Evolutionary conservation across 306 rosid species (phyloP), one percentile per base, ranked within the genome.

Genomic region (Acacia melanoxylon): DNA sequence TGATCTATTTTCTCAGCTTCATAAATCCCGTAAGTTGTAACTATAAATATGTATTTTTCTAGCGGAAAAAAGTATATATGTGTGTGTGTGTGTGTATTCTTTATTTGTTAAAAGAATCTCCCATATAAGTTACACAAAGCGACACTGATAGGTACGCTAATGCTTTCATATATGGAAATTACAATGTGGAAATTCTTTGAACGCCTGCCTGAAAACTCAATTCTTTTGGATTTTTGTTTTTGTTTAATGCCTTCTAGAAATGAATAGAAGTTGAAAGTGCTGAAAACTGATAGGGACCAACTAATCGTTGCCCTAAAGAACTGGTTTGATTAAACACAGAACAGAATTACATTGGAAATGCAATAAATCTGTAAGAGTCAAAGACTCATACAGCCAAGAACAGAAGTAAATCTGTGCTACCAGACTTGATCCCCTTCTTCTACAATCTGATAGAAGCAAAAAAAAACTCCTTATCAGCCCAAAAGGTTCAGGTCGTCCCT

Each of bases 1-100:
- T 68, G 78, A 68, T 78, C 79, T 33, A 78, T 7, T 68, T 1
- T 44, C 45, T 81, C 56, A 78, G 65, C 77, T 52, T 35, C 29
- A 42, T 72, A 62, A 31, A 17, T 76, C 12, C 35, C 63, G 29
- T 40, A 14, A 48, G 65, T 69, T 80, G 41, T 58, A 81, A 44
- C 44, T 41, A 58, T 37, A 29, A 56, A 54, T 37, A 41, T 72
- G 22, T 73, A 54, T 68, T 51, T 56, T 56, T n/a, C 62, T 56
- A 10, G 25, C 27, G 1, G 9, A 7, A 20, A 52, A 56, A 6
- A 56, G 0, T 35, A 29, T 31, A 31, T 31, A 31, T 31, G 2
- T 35, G 4, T 33, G 62, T 54, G 41, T 41, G 40, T 20, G 19
- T 72, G 16, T 78, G 48, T 68, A 42, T 56, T 56, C 31, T 37